Percentiles rank a stretch among this genome's conserved stretches.
phyloP scores from a whole-genome alignment of 768 basidiomycete species.

The Mycena chlorophos region DNA sequence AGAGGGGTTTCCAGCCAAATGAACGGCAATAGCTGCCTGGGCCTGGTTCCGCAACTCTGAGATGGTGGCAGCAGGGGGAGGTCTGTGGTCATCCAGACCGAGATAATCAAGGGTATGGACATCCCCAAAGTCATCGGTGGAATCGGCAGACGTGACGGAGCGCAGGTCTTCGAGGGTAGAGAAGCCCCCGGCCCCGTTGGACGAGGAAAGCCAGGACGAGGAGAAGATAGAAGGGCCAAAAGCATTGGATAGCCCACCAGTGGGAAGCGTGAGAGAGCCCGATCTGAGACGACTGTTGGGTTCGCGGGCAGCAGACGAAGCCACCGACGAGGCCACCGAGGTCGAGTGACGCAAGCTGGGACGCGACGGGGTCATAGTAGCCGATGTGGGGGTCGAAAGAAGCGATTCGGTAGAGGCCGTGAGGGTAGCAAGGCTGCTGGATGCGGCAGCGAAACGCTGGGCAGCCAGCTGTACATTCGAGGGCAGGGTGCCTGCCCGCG shows the following conservation, averaged over 20 bases:
- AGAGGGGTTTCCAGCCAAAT: conserved; percentile 69
- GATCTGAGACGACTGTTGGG: conserved; percentile 85
- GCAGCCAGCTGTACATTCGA: conserved; percentile 90
- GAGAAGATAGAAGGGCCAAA: conserved; percentile 90
- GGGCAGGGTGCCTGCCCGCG: conserved; percentile 96
- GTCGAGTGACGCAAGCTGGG: conserved; percentile 78
- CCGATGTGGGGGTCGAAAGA: conserved; percentile 42
- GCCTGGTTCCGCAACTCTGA: conserved; percentile 87
- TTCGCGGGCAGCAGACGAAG: conserved; percentile 54
- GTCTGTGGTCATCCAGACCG: conserved; percentile 83
- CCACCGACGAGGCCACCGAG: conserved; percentile 59
- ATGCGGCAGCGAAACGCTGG: conserved; percentile 74
- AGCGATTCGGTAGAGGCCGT: conserved; percentile 43
- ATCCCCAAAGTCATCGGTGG: conserved; percentile 77
- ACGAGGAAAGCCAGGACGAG: conserved; percentile 79
- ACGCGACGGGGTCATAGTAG: conserved; percentile 52
- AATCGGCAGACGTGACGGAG: conserved; percentile 77
- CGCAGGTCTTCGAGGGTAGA: conserved; percentile 78
- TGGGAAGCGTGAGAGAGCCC: conserved; percentile 86
- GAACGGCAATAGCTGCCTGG: conserved; percentile 86
- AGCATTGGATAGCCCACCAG: conserved; percentile 74
- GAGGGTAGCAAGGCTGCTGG: conserved; percentile 54
- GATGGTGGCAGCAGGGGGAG: conserved; percentile 84
- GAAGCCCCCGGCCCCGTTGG: conserved; percentile 58
- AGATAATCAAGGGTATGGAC: conserved; percentile 96